These are phyloP conservation scores for Striga hermonthica DNA, from an alignment of 305 asterid species.

Conservation along the genomic window DNA sequence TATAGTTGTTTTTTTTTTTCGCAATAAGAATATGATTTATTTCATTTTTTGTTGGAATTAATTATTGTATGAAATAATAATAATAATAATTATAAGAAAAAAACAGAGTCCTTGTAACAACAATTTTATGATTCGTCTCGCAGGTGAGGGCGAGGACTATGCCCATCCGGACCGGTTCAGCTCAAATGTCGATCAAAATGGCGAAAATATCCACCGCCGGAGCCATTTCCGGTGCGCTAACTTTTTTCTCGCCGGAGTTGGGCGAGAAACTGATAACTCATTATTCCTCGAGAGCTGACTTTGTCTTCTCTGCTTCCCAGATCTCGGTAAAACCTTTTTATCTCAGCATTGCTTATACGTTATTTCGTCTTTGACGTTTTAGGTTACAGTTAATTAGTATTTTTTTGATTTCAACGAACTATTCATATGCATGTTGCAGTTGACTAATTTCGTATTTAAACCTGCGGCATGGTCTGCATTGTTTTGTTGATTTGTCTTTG, in stretches of 20 bases:
- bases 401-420: neutral
- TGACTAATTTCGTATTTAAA: conserved; percentile 15
- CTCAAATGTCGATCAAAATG: no score
- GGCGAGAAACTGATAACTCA: neutral
- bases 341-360: neutral
- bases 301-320: neutral
- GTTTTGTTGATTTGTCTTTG: neutral
- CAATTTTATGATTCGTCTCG: no score
- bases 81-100: no score
- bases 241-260: neutral
- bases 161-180: no score
- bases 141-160: no score
- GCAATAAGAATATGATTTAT: no score
- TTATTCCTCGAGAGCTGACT: neutral
- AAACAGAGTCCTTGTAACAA: no score
- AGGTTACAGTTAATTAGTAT: neutral
- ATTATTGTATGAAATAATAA: no score
- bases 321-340: neutral
- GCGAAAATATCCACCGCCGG: no score
- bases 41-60: no score
- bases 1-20: no score
- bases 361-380: neutral
- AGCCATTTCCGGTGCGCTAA: no score
- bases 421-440: neutral
- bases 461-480: conserved; percentile 26